Percentiles rank a stretch among this genome's conserved stretches.
Conservation (phyloP, 768 basidiomycete species). For the Mycena amicta region DNA sequence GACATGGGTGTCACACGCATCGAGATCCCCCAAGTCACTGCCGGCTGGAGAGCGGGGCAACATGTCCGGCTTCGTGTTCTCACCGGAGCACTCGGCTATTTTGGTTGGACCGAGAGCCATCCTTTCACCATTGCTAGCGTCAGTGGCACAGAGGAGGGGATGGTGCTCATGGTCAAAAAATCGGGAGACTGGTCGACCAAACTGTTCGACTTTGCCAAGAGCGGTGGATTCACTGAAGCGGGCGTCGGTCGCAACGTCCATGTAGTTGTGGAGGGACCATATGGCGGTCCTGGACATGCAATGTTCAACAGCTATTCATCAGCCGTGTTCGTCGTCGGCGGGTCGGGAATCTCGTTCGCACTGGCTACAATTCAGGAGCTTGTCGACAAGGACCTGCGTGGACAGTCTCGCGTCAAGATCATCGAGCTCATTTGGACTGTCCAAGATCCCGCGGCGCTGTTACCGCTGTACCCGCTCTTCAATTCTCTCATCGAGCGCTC, state of each 20-base stretch:
- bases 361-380: slow-evolving; percentile 53
- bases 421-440: slow-evolving; percentile 59
- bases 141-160: slow-evolving; percentile 45
- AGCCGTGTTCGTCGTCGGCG: slow-evolving; percentile 56
- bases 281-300: slow-evolving; percentile 49
- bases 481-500: slow-evolving; percentile 33
- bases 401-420: slow-evolving; percentile 39
- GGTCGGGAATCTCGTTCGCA: slow-evolving; percentile 61
- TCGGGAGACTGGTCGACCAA: slow-evolving; percentile 50
- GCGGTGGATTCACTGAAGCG: slow-evolving; percentile 15
- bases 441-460: slow-evolving; percentile 38
- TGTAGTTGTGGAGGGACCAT: slow-evolving; percentile 51
- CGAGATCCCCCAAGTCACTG: slow-evolving; percentile 44
- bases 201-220: slow-evolving; percentile 40
- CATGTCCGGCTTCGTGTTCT: slow-evolving; percentile 59
- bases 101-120: slow-evolving; percentile 50
- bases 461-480: slow-evolving; percentile 39
- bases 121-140: slow-evolving; percentile 63
- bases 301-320: slow-evolving; percentile 51
- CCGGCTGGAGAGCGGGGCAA: slow-evolving; percentile 66
- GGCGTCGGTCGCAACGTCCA: slow-evolving; percentile 28
- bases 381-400: slow-evolving; percentile 35
- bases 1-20: slow-evolving; percentile 50
- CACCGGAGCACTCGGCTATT: slow-evolving; percentile 39
- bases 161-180: slow-evolving; percentile 54